Evolutionary conservation across 164 flowering plant genomes (phyloP).

Genomic region (Amborella trichopoda): DNA sequence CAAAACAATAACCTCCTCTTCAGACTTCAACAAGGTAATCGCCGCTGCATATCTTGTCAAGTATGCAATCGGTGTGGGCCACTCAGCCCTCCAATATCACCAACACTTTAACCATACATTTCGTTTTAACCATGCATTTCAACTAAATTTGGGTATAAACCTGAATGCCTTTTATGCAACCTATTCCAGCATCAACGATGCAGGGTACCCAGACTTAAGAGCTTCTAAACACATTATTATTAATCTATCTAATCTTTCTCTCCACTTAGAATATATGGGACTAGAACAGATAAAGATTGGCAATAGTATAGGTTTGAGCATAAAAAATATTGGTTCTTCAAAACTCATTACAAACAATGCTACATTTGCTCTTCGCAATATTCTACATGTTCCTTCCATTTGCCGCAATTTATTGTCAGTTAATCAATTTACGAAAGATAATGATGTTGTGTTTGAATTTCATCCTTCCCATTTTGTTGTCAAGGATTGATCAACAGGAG

Average conservation of each 20-base stretch:
- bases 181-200: too few relatives aligned
- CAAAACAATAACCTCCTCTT: not conserved
- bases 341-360: not conserved
- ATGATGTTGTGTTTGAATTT: not conserved
- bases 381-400: not conserved
- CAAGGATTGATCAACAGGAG: not conserved
- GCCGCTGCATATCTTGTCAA: not conserved
- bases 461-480: not conserved
- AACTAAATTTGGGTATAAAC: not conserved
- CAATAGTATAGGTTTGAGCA: conserved; percentile 2
- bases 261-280: not conserved
- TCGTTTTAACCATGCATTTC: not conserved
- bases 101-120: not conserved
- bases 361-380: not conserved
- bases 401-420: not conserved
- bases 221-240: not conserved
- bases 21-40: not conserved
- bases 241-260: not conserved
- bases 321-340: not conserved
- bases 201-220: not conserved
- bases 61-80: not conserved
- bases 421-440: not conserved
- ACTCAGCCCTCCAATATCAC: not conserved
- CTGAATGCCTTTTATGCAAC: too few relatives aligned
- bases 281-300: not conserved